Evolutionary conservation across 768 basidiomycete species (phyloP).

Genomic region (Serpula lacrymans): DNA sequence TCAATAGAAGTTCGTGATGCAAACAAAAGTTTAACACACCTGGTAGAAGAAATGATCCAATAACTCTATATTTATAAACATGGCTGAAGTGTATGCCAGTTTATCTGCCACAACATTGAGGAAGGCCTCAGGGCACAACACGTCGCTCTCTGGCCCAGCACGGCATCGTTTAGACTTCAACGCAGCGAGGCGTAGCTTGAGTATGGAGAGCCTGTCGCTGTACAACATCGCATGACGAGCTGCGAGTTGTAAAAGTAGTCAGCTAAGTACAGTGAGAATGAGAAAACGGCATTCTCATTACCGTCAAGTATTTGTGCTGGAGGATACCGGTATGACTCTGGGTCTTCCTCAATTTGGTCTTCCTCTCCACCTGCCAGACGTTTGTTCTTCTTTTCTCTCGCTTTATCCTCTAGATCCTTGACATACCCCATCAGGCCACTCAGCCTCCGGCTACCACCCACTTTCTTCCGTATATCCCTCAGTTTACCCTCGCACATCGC

Average conservation of each 20-base stretch:
- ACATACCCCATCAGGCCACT: constrained; percentile 78
- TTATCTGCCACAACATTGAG: constrained; percentile 96
- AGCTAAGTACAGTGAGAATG: constrained; percentile 4
- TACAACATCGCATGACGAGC: constrained; percentile 93
- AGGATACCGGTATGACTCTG: constrained; percentile 86
- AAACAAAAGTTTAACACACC: constrained; percentile 39
- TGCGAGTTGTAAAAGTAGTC: constrained; percentile 27
- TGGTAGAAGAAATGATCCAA: constrained; percentile 99
- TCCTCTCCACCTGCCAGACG: constrained; percentile 38
- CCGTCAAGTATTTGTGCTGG: constrained; percentile 92
- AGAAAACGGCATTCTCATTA: constrained; percentile 32
- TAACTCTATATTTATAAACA: constrained; percentile 99
- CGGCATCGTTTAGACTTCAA: constrained; percentile 88
- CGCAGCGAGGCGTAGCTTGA: constrained; percentile 83
- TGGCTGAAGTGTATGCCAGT: constrained; percentile 89
- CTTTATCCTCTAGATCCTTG: constrained; percentile 73
- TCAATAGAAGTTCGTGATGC: not conserved
- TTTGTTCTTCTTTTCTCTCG: constrained; percentile 57
- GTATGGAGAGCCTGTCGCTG: constrained; percentile 71
- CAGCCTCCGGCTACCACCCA: constrained; percentile 84
- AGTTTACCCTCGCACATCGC: constrained; percentile 82
- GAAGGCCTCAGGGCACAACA: constrained; percentile 95
- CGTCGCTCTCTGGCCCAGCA: constrained; percentile 81
- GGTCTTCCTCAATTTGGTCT: constrained; percentile 36
- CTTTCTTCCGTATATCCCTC: constrained; percentile 80